These are phyloP conservation scores for Brassica hybrid DNA, from an alignment of 441 rosid species.

Conservation along the genomic window DNA sequence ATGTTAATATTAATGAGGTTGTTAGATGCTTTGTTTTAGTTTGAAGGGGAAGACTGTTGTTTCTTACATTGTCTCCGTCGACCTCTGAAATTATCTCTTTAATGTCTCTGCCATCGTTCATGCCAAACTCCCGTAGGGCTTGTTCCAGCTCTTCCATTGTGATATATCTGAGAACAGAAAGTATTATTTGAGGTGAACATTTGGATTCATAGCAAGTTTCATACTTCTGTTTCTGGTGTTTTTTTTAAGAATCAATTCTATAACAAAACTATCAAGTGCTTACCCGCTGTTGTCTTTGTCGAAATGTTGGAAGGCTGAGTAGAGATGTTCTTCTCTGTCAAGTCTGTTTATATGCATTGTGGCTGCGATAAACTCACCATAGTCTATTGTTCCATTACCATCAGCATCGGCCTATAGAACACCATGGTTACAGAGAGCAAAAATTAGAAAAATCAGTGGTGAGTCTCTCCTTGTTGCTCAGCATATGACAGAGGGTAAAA, in stretches of 20 bases:
- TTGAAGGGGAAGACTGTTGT: constrained; percentile 9
- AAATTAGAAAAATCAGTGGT: too few relatives aligned
- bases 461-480: too few relatives aligned
- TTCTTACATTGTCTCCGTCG: constrained; percentile 58
- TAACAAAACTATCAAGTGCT: constrained; percentile 11
- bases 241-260: background rate
- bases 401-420: constrained; percentile 69
- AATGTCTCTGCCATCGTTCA: too few relatives aligned
- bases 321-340: constrained; percentile 78
- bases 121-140: too few relatives aligned
- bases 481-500: too few relatives aligned
- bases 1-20: too few relatives aligned
- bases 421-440: background rate
- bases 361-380: constrained; percentile 78
- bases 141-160: too few relatives aligned
- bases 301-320: constrained; percentile 76
- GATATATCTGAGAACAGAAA: too few relatives aligned
- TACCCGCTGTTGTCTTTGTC: constrained; percentile 89
- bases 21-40: background rate
- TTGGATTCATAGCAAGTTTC: too few relatives aligned
- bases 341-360: constrained; percentile 80
- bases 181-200: too few relatives aligned
- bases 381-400: constrained; percentile 80
- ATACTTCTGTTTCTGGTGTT: too few relatives aligned
- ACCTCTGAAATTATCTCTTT: constrained; percentile 75